Evolutionary conservation across 106 monocot species (phyloP).

Genomic region (Allium fistulosum): DNA sequence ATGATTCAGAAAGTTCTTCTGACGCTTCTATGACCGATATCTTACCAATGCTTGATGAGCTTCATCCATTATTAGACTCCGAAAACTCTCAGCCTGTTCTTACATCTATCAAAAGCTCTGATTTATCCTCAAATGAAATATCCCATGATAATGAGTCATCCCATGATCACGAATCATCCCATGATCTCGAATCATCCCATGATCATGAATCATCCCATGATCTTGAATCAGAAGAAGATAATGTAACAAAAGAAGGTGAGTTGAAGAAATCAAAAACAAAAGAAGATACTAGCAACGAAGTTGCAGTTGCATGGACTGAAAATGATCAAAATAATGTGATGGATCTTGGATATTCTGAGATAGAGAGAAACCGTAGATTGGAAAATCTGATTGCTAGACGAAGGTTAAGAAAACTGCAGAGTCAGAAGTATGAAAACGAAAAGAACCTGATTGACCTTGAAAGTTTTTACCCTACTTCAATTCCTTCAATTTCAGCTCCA

Average conservation of each 20-base stretch:
- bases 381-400: conserved; percentile 61
- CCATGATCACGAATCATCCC: too few species aligned
- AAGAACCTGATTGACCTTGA: conserved; percentile 54
- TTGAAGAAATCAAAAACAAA: conserved; percentile 24
- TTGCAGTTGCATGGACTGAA: conserved; percentile 55
- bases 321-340: conserved; percentile 82
- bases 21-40: conserved; percentile 60
- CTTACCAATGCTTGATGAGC: conserved; percentile 59
- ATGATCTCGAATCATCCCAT: too few species aligned
- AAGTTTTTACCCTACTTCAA: conserved; percentile 35
- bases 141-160: background rate
- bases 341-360: conserved; percentile 60
- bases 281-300: conserved; percentile 20
- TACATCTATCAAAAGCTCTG: background rate
- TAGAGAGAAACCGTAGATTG: conserved; percentile 60
- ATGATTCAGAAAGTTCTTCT: conserved; percentile 47
- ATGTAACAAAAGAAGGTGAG: conserved; percentile 17
- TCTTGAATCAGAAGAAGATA: conserved; percentile 31
- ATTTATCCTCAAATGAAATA: conserved; percentile 10
- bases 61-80: conserved; percentile 46
- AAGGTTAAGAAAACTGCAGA: conserved; percentile 41
- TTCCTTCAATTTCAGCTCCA: conserved; percentile 35
- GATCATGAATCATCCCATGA: conserved; percentile 24
- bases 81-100: conserved; percentile 19
- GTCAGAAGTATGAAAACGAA: conserved; percentile 22